Evolutionary conservation across 2,329 filamentous ascomycete species (phyloP), one percentile per base, ranked within the genome.

Genomic region (Paracoccidioides lutzii): DNA sequence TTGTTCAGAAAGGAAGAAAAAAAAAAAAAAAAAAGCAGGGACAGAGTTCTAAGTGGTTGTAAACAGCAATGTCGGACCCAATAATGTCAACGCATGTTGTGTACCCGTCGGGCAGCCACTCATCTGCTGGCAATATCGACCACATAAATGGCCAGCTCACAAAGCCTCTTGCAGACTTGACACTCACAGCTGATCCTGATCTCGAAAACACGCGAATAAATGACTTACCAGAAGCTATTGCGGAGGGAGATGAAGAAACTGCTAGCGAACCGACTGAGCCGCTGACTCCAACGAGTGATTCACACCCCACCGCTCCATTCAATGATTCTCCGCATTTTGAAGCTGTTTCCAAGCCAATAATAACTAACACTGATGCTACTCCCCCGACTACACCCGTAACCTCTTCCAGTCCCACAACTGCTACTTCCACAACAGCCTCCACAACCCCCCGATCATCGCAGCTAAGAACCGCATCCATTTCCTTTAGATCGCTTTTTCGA

Each of bases 401-500:
- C 30, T 35, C 42, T 33, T 37, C 45, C 12, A 41, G 35, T 12
- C 52, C 52, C 38, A 43, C 40, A 10, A 15, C 46, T 6, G 41
- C 41, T 55, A 14, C 41, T 52, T 41, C 46, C 12, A 35, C 43
- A 15, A 10, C 55, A n/a, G 32, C 57, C 48, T 49, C 57, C 10
- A 38, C 30, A 9, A 49, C 48, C 4, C 54, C 48, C 6, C 58
- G 48, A 5, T 33, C 59, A 8, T 60, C 59, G 3, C 58, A 59
- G 32, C 45, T 63, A 41, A 57, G 46, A 43, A 50, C 57, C 8
- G 62, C 60, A 15, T 61, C 60, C 14, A 58, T 56, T 14, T 63
- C 61, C 8, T 22, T 66, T 53, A 62, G 57, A 51, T 59, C 63
- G 14, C 41, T 65, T 44, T 66, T 66, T 46, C 62, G 62, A n/a